Conservation (phyloP, 2,329 filamentous ascomycete species). For the Phoma sp. region DNA sequence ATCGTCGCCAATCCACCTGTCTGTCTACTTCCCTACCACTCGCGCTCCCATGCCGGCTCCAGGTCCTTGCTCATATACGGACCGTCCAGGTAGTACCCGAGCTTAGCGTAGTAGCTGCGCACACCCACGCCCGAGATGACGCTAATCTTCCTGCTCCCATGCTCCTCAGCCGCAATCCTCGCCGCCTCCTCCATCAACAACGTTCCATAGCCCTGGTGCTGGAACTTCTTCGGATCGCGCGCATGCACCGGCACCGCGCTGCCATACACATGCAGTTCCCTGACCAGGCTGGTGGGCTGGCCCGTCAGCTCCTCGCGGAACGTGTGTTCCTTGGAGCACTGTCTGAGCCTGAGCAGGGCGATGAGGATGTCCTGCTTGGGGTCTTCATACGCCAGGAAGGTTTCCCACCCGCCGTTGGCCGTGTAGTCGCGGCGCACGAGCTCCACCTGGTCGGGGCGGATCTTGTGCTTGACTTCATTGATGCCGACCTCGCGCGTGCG, state of each 20-base stretch:
- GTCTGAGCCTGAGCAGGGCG: constrained; percentile 83
- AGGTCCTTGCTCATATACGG: constrained; percentile 65
- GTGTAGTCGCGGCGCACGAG: constrained; percentile 91
- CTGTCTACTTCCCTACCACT: constrained; percentile 21
- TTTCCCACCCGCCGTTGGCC: constrained; percentile 98
- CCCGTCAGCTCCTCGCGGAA: constrained; percentile 85
- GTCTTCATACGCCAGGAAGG: constrained; percentile 96
- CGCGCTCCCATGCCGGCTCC: constrained; percentile 43
- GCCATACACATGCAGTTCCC: constrained; percentile 95
- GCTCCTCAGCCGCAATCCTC: constrained; percentile 90
- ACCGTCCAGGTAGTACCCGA: constrained; percentile 93
- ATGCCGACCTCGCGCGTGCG: constrained; percentile 96
- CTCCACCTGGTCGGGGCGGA: constrained; percentile 93
- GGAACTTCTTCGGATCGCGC: constrained; percentile 93
- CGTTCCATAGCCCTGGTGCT: constrained; percentile 97
- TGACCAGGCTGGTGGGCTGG: constrained; percentile 88
- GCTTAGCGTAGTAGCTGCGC: constrained; percentile 88
- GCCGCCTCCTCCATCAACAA: constrained; percentile 98
- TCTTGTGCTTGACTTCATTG: constrained; percentile 99
- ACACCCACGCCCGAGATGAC: constrained; percentile 99
- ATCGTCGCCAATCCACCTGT: too few species aligned
- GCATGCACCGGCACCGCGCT: constrained; percentile 97
- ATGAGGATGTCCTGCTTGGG: constrained; percentile 98
- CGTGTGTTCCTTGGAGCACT: constrained; percentile 89
- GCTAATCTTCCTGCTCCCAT: constrained; percentile 91